Base-by-base conservation (phyloP, 2,329 filamentous ascomycete genomes). In the Claviceps quebecensis region DNA sequence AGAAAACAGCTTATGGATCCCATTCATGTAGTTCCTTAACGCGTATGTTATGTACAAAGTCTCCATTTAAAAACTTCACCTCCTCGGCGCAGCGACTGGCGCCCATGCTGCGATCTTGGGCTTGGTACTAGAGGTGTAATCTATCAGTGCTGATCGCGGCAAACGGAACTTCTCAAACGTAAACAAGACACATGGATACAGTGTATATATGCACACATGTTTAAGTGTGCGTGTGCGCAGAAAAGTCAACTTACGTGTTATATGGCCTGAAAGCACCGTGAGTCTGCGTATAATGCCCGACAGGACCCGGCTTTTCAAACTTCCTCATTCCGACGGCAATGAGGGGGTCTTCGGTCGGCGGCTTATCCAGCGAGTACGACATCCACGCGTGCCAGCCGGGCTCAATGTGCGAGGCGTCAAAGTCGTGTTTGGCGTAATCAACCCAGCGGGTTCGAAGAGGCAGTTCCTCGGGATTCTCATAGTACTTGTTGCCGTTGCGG, bases 341-440 rank as follows among this genome's bases (percentile, higher is more conserved):
- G 56, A 93, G 68, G 49, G 82, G 72, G 66, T 98, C 93, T 63
- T 84, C 70, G 39, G 75, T 79, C 1, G 93, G 93, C 39, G 91
- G 82, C 69, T 86, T 86, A 69, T 97, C 89, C 61, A 95, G 83
- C 71, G 83, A 74, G 72, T 98, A 97, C 58, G 88, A 88, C 60
- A 98, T 89, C 93, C 93, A 98, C 34, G 87, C 88, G 72, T 97
- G 93, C 93, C 93, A 98, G 69, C 91, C 87, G 48, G 91, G 90
- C 70, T 97, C 91, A 61, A 96, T 86, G 51, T 96, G 87, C 53
- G 80, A 80, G 56, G 86, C 75, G 62, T 93, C 86, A 65, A 77
- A 86, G 69, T 97, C 88, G 61, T 87, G 76, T 69, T 86, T 78
- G 73, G 88, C 91, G 77, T 94, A 98, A 70, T 97, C 90, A 57